A percentile compares a stretch with the other conserved stretches of the same genome.
These are phyloP conservation scores for Blastocystis hominis DNA, from an alignment of 352 stramenopile species.

Conservation along the genomic window DNA sequence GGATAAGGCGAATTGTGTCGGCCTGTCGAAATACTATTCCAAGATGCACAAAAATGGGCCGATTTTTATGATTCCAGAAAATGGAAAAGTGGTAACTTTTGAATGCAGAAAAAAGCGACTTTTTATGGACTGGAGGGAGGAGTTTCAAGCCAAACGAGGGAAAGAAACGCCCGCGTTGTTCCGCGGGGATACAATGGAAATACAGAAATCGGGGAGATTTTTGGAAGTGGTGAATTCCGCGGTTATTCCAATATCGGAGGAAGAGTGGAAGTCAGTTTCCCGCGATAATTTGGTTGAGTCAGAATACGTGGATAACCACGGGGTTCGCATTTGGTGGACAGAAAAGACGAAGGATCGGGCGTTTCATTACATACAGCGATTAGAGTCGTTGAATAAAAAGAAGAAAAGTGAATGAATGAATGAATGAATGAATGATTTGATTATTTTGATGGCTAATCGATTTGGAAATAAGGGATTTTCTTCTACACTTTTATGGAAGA, in stretches of 20 bases:
- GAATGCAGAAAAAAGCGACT: background rate
- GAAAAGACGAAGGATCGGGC: background rate
- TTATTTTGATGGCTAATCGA: no score
- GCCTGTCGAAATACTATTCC: constrained; percentile 1
- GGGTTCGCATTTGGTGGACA: background rate
- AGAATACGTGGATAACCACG: background rate
- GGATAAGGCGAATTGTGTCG: background rate
- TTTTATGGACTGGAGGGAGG: background rate
- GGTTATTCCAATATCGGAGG: background rate
- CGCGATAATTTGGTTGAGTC: background rate
- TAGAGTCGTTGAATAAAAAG: background rate
- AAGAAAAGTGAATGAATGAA: no score
- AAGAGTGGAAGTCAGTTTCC: background rate
- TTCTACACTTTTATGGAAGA: no score
- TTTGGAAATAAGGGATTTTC: no score
- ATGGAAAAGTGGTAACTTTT: background rate
- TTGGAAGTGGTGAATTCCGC: background rate
- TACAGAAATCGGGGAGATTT: background rate
- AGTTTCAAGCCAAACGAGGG: background rate
- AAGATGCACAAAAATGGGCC: background rate
- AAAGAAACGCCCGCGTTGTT: background rate
- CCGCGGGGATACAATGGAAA: background rate
- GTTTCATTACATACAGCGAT: background rate
- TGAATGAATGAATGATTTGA: no score
- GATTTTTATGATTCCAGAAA: constrained; percentile 17